Evolutionary conservation across 208 protist genomes (phyloP), one percentile per base, ranked within the genome.

Genomic region (Leishmania tarentolae): DNA sequence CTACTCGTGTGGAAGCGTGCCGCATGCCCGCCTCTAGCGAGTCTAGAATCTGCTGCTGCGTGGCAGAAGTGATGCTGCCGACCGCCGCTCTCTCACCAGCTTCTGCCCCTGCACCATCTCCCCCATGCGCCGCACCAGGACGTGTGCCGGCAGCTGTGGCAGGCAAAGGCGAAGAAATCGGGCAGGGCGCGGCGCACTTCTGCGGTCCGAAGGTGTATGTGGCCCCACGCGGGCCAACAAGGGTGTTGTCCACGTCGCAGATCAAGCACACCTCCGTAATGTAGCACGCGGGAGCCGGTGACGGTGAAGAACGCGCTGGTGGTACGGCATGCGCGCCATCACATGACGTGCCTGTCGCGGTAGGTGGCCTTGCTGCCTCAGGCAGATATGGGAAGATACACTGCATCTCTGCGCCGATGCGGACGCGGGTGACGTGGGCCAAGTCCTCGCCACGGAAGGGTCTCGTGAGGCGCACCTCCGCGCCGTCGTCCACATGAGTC

Each of bases 121-220:
- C 59, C 31, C 11, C 59, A 37, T 40, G 59, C n/a, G 9, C 24
- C 3, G 13, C n/a, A 66, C 9, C 59, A 66, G 59, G 59, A 66
- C n/a, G 59, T 31, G 59, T 66, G 9, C 31, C 59, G 11, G 59
- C n/a, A 37, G 59, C 59, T 31, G 59, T 37, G 59, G 13, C 59
- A 66, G n/a, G 11, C 21, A n/a, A 66, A 9, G n/a, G 4, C 11
- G 59, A n/a, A 37, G 59, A 24, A 68, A 46, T 57, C 57, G 80
- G 3, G 70, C n/a, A 13, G 0, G 59, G 59, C 59, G 69, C 5
- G 90, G 83, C 87, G 74, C 91, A 93, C 86, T 97, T 97, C 83
- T 97, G 93, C 5, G 91, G 93, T 0, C 93, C 93, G 76, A 93
- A 97, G 1, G 86, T 86, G 63, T 85, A 85, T 50, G 93, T 95